phyloP scores from a whole-genome alignment of 148 eudicot species.

The Euryodendron excelsum region DNA sequence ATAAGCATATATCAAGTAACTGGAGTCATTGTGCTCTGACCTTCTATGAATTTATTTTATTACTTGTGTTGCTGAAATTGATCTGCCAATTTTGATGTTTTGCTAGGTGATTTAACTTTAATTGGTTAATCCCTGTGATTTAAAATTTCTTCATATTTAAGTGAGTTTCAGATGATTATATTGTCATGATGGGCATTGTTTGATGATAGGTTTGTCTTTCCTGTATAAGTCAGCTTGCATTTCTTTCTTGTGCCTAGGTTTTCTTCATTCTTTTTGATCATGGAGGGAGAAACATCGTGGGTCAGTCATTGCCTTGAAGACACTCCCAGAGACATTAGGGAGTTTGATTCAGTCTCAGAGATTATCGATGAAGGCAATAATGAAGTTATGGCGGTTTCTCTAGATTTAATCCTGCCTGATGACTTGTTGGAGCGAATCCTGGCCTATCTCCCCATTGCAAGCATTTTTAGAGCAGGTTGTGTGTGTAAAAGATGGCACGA shows the following conservation, averaged over 20 bases:
- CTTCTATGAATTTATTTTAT: not conserved
- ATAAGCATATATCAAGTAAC: not conserved
- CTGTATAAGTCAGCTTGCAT: not conserved
- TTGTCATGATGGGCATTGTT: not conserved
- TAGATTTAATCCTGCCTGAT: slow-evolving; percentile 70
- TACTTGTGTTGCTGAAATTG: not conserved
- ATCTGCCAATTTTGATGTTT: not conserved
- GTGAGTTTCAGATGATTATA: not conserved
- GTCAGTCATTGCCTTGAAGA: slow-evolving; percentile 42
- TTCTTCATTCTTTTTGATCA: slow-evolving; percentile 19
- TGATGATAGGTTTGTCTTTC: not conserved
- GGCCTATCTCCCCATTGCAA: slow-evolving; percentile 70
- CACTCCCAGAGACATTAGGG: slow-evolving; percentile 18
- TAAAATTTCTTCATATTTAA: slow-evolving; percentile 3
- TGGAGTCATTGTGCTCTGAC: not conserved
- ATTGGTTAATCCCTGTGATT: not conserved
- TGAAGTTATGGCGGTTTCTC: slow-evolving; percentile 42
- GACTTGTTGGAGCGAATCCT: slow-evolving; percentile 83
- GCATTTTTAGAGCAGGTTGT: slow-evolving; percentile 79
- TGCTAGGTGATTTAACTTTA: not conserved
- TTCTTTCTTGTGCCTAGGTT: slow-evolving; percentile 8
- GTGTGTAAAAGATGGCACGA: slow-evolving; percentile 92
- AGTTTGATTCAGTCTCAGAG: slow-evolving; percentile 44
- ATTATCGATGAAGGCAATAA: slow-evolving; percentile 42
- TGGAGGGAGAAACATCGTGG: slow-evolving; percentile 73